Evolutionary conservation across 2,329 filamentous ascomycete genomes (phyloP), one percentile per base, ranked within the genome.

Genomic region (Trichoderma guizhouense): DNA sequence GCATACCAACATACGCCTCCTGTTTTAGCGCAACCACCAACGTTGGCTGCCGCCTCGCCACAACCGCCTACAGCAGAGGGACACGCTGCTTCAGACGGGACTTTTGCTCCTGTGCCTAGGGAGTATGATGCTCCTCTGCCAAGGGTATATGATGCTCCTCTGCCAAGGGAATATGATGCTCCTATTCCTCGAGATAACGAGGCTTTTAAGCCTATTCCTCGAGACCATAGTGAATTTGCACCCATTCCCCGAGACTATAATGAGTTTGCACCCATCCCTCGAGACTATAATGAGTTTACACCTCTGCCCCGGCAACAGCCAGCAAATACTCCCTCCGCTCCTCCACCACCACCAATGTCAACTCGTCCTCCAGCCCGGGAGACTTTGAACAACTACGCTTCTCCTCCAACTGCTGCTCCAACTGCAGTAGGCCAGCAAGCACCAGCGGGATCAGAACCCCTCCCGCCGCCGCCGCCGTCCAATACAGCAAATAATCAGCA

Each of bases 341-440:
- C 70, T 12, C 70, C 63, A 55, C 26, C 43, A 3, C 21, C 28
- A 32, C 63, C 64, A 4, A 21, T 24, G 8, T 68, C 65, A 58
- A 71, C 58, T 32, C 61, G 69, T 7, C 69, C 69, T 47, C 69
- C 60, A 8, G 24, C 47, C 14, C 57, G 12, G n/a, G 12, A n/a
- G 8, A 36, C 14, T 9, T 36, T 39, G 1, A 8, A 15, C 28
- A 39, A 18, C 9, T 53, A 62, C 6, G 57, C 28, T 14, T 7
- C 64, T 26, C 57, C 39, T 8, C 66, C 26, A 11, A 34, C 51
- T 26, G 12, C 21, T 3, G 43, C 30, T 7, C 21, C 43, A 61
- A n/a, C 4, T n/a, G 18, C 8, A 26, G 7, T 9, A 36, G 47
- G 21, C 6, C 47, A 36, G 47, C 39, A 47, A 24, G n/a, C 6